Percentiles rank a stretch among this genome's conserved stretches.
phyloP scores from a whole-genome alignment of 108 stramenopile species.

The Parmales sp. region DNA sequence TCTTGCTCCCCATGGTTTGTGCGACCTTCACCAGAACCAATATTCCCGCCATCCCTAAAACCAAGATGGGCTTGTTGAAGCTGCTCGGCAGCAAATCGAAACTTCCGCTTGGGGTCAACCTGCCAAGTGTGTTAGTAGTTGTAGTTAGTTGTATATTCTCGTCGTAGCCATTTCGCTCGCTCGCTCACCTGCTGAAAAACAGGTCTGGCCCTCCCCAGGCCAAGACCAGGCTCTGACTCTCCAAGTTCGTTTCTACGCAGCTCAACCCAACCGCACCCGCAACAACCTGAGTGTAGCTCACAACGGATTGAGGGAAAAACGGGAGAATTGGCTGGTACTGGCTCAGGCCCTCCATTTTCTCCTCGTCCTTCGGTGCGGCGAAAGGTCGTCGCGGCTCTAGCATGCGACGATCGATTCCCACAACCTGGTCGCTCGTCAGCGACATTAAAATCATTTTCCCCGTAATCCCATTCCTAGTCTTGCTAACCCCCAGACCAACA shows the following conservation, averaged over 20 bases:
- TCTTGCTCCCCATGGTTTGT: slow-evolving; percentile 1
- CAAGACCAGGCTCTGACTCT: slow-evolving; percentile 64
- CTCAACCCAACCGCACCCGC: slow-evolving; percentile 41
- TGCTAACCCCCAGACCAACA: slow-evolving; percentile 74
- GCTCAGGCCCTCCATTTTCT: slow-evolving; percentile 66
- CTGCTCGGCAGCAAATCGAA: slow-evolving; percentile 76
- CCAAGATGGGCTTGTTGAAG: slow-evolving; percentile 57
- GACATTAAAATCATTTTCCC: slow-evolving; percentile 69
- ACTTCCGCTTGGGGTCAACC: slow-evolving; percentile 67
- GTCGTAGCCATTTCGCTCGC: too few relatives aligned
- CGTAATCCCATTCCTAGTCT: slow-evolving; percentile 79
- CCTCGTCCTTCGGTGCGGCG: slow-evolving; percentile 58
- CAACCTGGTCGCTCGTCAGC: slow-evolving; percentile 59
- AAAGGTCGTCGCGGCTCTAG: slow-evolving; percentile 83
- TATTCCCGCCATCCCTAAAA: slow-evolving; percentile 47
- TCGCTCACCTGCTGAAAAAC: slow-evolving; percentile 70
- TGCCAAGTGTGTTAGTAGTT: too few relatives aligned
- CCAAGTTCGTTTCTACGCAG: slow-evolving; percentile 56
- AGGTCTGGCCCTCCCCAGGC: slow-evolving; percentile 74
- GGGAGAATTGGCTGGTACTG: slow-evolving; percentile 64
- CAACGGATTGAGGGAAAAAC: slow-evolving; percentile 39
- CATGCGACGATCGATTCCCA: slow-evolving; percentile 49
- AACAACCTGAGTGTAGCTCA: slow-evolving; percentile 52
- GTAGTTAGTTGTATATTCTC: too few relatives aligned
- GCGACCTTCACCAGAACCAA: slow-evolving; percentile 14